A percentile compares a stretch with the other conserved stretches of the same genome.
Evolutionary conservation across 2,329 filamentous ascomycete species (phyloP).

Genomic region (Gaeumannomyces tritici): DNA sequence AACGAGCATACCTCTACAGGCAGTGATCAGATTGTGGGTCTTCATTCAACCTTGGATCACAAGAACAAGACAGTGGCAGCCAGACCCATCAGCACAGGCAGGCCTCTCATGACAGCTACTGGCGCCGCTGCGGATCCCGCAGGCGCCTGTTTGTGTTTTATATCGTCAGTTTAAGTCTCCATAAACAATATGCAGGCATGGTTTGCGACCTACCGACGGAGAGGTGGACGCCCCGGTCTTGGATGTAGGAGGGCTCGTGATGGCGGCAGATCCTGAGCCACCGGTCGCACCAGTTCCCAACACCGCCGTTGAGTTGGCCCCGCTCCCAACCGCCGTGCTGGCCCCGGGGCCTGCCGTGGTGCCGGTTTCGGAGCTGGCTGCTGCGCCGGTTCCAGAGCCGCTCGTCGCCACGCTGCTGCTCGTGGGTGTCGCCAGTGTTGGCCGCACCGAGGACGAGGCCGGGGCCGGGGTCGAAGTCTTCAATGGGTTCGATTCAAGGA

Average conservation of each 20-base stretch:
- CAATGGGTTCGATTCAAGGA: constrained; percentile 21
- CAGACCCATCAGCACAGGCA: background rate
- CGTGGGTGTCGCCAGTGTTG: background rate
- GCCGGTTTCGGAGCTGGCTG: background rate
- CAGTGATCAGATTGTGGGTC: no score
- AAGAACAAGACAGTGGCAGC: background rate
- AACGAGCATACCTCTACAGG: no score
- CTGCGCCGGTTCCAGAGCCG: background rate
- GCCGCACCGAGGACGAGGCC: background rate
- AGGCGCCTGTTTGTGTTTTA: background rate
- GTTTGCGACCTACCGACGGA: background rate
- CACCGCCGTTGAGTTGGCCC: background rate
- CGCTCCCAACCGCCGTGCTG: background rate
- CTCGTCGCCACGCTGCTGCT: background rate
- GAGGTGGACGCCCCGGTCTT: background rate
- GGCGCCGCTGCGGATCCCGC: background rate
- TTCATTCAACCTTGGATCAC: background rate
- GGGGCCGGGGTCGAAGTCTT: background rate
- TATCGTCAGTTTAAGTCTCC: background rate
- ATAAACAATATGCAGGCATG: background rate
- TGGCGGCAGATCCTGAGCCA: background rate
- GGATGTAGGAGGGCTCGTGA: background rate
- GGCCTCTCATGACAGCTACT: background rate
- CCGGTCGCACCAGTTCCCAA: background rate
- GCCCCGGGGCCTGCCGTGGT: background rate